Conservation (phyloP, 208 protist species). For the Angomonas desouzai region DNA sequence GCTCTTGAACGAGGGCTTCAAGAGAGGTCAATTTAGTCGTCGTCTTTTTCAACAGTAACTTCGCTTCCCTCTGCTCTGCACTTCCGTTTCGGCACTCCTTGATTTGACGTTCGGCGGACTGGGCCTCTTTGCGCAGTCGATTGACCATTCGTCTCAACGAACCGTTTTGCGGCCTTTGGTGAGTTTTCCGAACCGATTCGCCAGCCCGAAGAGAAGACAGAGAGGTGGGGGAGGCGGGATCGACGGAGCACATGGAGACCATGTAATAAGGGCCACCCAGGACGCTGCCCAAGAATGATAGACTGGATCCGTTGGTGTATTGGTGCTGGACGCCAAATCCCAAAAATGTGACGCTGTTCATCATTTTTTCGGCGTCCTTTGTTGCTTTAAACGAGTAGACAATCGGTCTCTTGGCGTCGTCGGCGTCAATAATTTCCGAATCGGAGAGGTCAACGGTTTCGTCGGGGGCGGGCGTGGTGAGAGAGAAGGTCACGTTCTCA, state of each 20-base stretch:
- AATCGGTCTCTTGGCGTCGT: conserved; percentile 17
- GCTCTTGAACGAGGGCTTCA: background rate
- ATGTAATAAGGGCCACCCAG: background rate
- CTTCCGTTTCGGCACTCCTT: background rate
- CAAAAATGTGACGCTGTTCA: background rate
- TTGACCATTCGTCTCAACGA: background rate
- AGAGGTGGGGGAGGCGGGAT: background rate
- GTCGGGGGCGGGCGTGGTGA: conserved; percentile 15
- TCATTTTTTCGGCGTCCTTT: conserved; percentile 2
- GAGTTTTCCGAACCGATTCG: background rate
- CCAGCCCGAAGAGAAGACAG: background rate
- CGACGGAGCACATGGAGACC: background rate
- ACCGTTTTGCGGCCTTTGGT: background rate
- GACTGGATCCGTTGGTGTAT: background rate
- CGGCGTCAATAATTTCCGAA: background rate
- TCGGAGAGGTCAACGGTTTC: conserved; percentile 5
- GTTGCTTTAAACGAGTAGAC: no score
- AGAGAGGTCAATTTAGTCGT: background rate
- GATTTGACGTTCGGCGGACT: background rate
- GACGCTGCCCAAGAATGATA: background rate
- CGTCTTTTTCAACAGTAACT: background rate
- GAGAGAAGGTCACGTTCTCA: conserved; percentile 16
- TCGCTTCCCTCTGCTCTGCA: background rate
- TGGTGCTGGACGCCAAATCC: background rate
- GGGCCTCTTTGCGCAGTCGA: background rate